Evolutionary conservation across 345 rosid species (phyloP).

Genomic region (Boechera divaricarpa): DNA sequence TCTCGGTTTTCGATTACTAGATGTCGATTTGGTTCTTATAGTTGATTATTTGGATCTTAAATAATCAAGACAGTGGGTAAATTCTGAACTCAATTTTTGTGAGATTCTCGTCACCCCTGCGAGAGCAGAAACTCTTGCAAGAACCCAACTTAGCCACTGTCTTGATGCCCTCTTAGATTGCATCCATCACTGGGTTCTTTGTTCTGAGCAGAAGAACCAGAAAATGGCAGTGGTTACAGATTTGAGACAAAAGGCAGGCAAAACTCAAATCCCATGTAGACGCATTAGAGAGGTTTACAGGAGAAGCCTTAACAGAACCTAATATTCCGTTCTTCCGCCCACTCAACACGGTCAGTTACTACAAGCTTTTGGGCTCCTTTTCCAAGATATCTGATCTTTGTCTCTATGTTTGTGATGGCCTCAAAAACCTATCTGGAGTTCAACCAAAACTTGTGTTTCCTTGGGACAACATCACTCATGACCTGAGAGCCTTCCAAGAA

Average conservation of each 20-base stretch:
- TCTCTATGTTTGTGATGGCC: slow-evolving; percentile 45
- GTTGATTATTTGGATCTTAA: too few species aligned
- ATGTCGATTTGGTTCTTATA: too few species aligned
- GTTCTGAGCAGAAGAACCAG: slow-evolving; percentile 38
- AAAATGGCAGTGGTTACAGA: slow-evolving; percentile 33
- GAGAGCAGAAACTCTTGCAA: slow-evolving; percentile 67
- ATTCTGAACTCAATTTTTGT: background rate
- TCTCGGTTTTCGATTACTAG: too few species aligned
- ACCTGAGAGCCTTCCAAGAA: slow-evolving; percentile 51
- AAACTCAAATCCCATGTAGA: slow-evolving; percentile 47
- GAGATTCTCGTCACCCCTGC: slow-evolving; percentile 58
- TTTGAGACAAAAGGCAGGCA: slow-evolving; percentile 45
- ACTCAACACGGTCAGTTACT: slow-evolving; percentile 51
- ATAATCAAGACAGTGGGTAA: too few species aligned
- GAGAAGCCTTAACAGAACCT: slow-evolving; percentile 65
- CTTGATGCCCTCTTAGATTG: slow-evolving; percentile 45
- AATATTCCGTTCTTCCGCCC: slow-evolving; percentile 58
- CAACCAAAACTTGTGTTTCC: slow-evolving; percentile 34
- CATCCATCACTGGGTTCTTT: slow-evolving; percentile 42
- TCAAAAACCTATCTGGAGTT: slow-evolving; percentile 47
- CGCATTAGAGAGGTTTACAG: slow-evolving; percentile 46
- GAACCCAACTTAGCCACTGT: slow-evolving; percentile 50
- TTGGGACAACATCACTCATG: slow-evolving; percentile 50
- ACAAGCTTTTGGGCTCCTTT: slow-evolving; percentile 50
- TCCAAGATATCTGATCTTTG: slow-evolving; percentile 54